Percentiles rank a stretch among this genome's conserved stretches.
Evolutionary conservation across 257 asterid species (phyloP).

Genomic region (Orobanche coerulescens): DNA sequence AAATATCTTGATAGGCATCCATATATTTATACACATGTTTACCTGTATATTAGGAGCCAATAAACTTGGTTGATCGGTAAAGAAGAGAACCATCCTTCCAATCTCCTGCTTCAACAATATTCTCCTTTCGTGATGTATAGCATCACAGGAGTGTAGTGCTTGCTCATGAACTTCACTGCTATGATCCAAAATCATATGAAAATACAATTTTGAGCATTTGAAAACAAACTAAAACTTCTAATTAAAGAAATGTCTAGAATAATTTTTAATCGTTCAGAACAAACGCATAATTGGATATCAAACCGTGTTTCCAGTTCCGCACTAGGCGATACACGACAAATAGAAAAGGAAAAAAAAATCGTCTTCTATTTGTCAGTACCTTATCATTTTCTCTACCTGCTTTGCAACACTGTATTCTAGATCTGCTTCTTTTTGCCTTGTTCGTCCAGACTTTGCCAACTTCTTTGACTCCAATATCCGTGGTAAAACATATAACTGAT

Average conservation of each 20-base stretch:
- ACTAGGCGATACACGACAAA: background rate
- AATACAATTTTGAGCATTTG: constrained; percentile 17
- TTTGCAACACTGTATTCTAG: constrained; percentile 96
- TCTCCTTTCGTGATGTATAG: constrained; percentile 87
- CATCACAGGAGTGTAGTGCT: constrained; percentile 76
- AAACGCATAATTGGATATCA: constrained; percentile 5
- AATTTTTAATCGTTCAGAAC: constrained; percentile 7
- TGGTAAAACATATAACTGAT: constrained; percentile 82
- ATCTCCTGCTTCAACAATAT: constrained; percentile 92
- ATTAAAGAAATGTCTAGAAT: constrained; percentile 19
- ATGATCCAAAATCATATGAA: constrained; percentile 23
- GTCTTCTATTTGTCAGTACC: constrained; percentile 43
- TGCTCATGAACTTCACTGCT: constrained; percentile 96
- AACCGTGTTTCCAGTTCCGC: constrained; percentile 3
- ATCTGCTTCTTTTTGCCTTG: constrained; percentile 97
- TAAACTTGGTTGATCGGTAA: constrained; percentile 95
- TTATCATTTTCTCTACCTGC: constrained; percentile 99
- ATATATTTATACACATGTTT: constrained; percentile 7
- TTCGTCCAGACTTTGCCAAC: constrained; percentile 95
- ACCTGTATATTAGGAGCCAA: constrained; percentile 99
- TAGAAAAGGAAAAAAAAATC: constrained; percentile 14
- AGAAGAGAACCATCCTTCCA: constrained; percentile 95
- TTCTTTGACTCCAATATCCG: constrained; percentile 87
- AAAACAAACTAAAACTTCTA: constrained; percentile 15
- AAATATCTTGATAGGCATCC: background rate